Evolutionary conservation across 768 basidiomycete genomes (phyloP), one percentile per base, ranked within the genome.

Genomic region (Boletus rufocinnamomeus): DNA sequence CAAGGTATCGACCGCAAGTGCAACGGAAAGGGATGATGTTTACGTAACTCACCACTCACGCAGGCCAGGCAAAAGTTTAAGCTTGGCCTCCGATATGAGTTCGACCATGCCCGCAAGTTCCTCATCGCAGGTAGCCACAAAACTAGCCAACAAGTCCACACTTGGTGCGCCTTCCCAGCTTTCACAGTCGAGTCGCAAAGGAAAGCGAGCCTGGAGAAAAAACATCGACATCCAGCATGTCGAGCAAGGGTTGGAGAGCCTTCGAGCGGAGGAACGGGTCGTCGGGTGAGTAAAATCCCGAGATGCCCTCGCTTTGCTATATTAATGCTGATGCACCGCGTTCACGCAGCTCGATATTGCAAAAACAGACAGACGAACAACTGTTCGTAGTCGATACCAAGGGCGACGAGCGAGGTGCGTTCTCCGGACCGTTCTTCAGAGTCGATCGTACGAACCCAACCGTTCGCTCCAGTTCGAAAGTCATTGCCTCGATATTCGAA

Each of bases 191-290:
- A 91, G 88, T 65, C 78, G 94, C 57, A 96, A 93, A 72, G 92
- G 93, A n/a, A 96, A 96, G 72, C 85, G 84, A 56, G 85, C 94
- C 48, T 96, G 95, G 95, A 76, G 95, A 70, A 96, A 97, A 77
- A 92, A 97, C 72, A 87, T 96, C 52, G 86, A 96, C 70, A 82
- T 96, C 50, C 82, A 84, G 27, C 86, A 85, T 50, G 86, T 95
- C 21, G 93, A 95, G 65, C 76, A 79, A 48, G 86, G 84, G 3
- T 67, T 95, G 61, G 94, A 95, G 72, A 82, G 77, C 57, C 76
- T 91, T 59, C 78, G 94, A 54, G 82, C 82, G n/a, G 91, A 95
- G 70, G 93, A 95, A 69, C 78, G 91, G 54, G 81, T 86, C 6
- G 83, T 82, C 60, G 93, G 93, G 92, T 93, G 66, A 60, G 84